These are phyloP conservation scores for Alloteropsis semialata DNA, from an alignment of 176 grass and related monocot species.

Conservation along the genomic window DNA sequence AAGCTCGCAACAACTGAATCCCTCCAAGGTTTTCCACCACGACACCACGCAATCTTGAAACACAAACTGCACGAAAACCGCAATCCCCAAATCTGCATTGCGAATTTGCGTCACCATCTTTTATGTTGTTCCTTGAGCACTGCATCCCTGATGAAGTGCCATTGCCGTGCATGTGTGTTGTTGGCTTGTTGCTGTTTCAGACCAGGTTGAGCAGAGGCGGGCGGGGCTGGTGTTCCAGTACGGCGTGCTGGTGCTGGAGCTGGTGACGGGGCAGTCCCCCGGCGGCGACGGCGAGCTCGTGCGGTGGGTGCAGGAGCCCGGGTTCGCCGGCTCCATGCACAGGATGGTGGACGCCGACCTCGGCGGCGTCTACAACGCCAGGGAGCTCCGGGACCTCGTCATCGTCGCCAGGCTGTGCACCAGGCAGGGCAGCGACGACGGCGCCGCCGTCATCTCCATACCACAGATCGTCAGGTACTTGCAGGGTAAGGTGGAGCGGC, in stretches of 20 bases:
- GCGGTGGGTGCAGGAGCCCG: slow-evolving; percentile 79
- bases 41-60: neutral
- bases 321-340: slow-evolving; percentile 60
- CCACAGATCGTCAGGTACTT: slow-evolving; percentile 83
- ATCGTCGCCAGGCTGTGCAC: slow-evolving; percentile 82
- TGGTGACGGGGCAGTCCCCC: slow-evolving; percentile 83
- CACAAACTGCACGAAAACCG: neutral
- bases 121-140: neutral
- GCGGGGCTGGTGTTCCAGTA: slow-evolving; percentile 74
- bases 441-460: slow-evolving; percentile 43
- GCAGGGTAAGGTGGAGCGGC: slow-evolving; percentile 49
- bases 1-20: slow-evolving; percentile 17
- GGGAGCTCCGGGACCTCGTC: slow-evolving; percentile 76
- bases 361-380: slow-evolving; percentile 66
- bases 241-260: slow-evolving; percentile 88
- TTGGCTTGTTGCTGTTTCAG: slow-evolving; percentile 16
- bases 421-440: slow-evolving; percentile 21
- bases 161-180: neutral
- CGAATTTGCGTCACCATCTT: neutral
- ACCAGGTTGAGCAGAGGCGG: slow-evolving; percentile 53
- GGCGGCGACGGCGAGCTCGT: slow-evolving; percentile 73
- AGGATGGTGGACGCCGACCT: slow-evolving; percentile 96
- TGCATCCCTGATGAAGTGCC: too few relatives aligned
- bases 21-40: slow-evolving; percentile 59
- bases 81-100: neutral